phyloP scores from a whole-genome alignment of 805 yeast genomes.

The Lachancea nothofagi region DNA sequence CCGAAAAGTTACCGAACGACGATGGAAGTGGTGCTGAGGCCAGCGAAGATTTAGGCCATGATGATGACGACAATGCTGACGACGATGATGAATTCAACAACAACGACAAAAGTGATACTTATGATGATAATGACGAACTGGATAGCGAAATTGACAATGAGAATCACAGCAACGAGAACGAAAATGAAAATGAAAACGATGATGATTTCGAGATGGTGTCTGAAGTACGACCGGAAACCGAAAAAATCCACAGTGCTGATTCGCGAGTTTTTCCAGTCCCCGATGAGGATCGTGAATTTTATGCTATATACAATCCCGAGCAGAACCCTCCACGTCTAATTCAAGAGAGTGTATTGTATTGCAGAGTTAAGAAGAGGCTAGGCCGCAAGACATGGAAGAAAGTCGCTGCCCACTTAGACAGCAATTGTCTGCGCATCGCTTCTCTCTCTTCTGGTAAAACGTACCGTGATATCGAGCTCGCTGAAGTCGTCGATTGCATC shows the following conservation, averaged over 20 bases:
- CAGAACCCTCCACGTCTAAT: slow-evolving; percentile 14
- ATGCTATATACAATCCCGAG: slow-evolving; percentile 17
- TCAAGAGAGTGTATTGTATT: slow-evolving; percentile 14
- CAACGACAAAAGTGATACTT: neutral
- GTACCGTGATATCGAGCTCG: slow-evolving; percentile 12
- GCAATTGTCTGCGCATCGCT: slow-evolving; percentile 13
- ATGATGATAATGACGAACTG: slow-evolving; percentile 2
- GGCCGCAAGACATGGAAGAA: slow-evolving; percentile 21
- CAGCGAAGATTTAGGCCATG: slow-evolving; percentile 1
- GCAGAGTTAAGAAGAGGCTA: slow-evolving; percentile 15
- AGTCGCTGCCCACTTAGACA: slow-evolving; percentile 16
- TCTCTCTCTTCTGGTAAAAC: slow-evolving; percentile 16
- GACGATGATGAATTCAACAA: neutral
- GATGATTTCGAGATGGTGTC: slow-evolving; percentile 11
- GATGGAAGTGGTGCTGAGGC: neutral
- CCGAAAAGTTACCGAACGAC: slow-evolving; percentile 1
- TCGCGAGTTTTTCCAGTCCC: slow-evolving; percentile 3
- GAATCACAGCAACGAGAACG: neutral
- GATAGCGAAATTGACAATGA: neutral
- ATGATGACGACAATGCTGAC: slow-evolving; percentile 4
- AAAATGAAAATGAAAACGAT: slow-evolving; percentile 8
- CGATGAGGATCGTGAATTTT: slow-evolving; percentile 18
- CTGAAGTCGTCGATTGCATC: slow-evolving; percentile 19
- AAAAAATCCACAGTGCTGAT: neutral
- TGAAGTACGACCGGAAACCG: slow-evolving; percentile 2